These are phyloP conservation scores for Hypoxylon crocopeplum DNA, from an alignment of 495 filamentous ascomycete species.

Conservation along the genomic window DNA sequence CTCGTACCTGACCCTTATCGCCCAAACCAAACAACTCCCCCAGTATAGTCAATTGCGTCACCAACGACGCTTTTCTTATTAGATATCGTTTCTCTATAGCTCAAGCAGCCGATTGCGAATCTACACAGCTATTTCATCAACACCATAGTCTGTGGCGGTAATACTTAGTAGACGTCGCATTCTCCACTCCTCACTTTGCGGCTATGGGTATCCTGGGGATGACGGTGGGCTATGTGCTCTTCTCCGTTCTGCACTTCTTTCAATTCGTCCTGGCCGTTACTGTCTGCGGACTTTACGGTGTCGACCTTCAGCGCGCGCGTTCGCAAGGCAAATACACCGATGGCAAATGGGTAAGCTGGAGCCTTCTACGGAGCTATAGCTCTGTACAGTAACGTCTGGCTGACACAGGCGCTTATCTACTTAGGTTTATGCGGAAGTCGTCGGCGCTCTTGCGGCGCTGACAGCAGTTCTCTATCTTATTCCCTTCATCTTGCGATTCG, in stretches of 20 bases:
- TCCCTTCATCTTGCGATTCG: constrained; percentile 64
- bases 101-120: no score
- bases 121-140: constrained; percentile 8
- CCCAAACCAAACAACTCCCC: not conserved
- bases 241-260: constrained; percentile 65
- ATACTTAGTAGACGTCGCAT: not conserved
- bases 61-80: no score
- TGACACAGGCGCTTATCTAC: no score
- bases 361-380: no score
- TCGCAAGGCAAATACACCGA: constrained; percentile 57
- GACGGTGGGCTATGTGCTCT: constrained; percentile 49
- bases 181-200: not conserved
- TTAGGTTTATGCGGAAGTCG: constrained; percentile 72
- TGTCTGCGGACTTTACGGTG: constrained; percentile 80
- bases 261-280: constrained; percentile 78
- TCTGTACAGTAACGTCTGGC: no score
- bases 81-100: no score
- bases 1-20: not conserved
- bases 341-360: constrained; percentile 66
- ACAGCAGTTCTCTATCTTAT: constrained; percentile 68
- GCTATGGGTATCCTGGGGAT: constrained; percentile 47
- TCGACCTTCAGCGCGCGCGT: constrained; percentile 68
- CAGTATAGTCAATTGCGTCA: constrained; percentile 23
- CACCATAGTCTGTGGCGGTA: not conserved
- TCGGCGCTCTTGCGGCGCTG: constrained; percentile 65